Evolutionary conservation across 2,329 filamentous ascomycete species (phyloP).

Genomic region (Shiraia bambusicola): DNA sequence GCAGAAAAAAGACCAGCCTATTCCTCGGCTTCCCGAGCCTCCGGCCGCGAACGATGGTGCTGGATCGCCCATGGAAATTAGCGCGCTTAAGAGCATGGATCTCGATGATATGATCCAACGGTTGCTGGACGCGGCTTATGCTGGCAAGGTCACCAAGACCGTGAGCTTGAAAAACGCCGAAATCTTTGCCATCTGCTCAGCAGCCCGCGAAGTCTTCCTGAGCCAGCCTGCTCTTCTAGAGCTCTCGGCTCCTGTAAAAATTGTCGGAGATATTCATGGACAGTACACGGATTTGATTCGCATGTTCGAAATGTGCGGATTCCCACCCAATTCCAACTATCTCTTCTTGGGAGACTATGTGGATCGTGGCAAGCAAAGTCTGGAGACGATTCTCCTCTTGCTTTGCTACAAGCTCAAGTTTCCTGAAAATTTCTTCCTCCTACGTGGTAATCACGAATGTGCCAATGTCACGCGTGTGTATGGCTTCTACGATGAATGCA

Average conservation of each 20-base stretch:
- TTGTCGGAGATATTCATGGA: constrained; percentile 94
- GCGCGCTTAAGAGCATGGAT: constrained; percentile 88
- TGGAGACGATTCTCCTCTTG: constrained; percentile 90
- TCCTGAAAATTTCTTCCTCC: constrained; percentile 94
- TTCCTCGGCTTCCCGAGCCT: constrained; percentile 61
- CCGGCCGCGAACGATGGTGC: constrained; percentile 52
- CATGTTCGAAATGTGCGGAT: constrained; percentile 98
- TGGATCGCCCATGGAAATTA: constrained; percentile 72
- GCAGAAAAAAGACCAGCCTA: constrained; percentile 72
- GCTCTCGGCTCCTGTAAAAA: constrained; percentile 92
- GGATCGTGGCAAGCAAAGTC: constrained; percentile 90
- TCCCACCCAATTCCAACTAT: constrained; percentile 88
- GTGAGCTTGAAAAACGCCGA: constrained; percentile 97
- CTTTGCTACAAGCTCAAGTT: constrained; percentile 97
- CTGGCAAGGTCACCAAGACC: constrained; percentile 95
- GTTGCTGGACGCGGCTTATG: constrained; percentile 89
- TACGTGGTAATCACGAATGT: constrained; percentile 95
- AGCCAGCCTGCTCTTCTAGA: constrained; percentile 91
- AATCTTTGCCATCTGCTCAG: constrained; percentile 88
- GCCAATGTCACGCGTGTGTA: constrained; percentile 95
- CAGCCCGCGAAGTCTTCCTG: constrained; percentile 83
- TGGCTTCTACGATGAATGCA: constrained; percentile 98
- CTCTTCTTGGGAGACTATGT: constrained; percentile 96
- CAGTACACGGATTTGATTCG: constrained; percentile 95
- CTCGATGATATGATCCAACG: constrained; percentile 97